A percentile compares a stretch with the other conserved stretches of the same genome.
phyloP scores from a whole-genome alignment of 345 rosid genomes.

The Linum lewisii region DNA sequence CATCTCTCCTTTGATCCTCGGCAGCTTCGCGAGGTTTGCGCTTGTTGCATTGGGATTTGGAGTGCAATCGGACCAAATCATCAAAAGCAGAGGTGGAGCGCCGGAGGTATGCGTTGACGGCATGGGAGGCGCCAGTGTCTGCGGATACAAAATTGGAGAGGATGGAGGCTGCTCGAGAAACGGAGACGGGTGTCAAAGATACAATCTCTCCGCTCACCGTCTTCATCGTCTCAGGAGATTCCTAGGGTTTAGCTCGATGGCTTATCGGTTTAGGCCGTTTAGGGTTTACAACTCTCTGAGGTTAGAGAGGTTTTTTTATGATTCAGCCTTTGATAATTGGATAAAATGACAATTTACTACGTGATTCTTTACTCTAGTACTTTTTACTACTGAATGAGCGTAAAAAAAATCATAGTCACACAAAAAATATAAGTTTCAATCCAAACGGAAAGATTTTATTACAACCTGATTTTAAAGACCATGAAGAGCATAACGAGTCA shows the following conservation, averaged over 20 bases:
- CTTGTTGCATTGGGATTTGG: slow-evolving; percentile 13
- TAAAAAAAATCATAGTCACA: no score
- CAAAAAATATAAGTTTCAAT: no score
- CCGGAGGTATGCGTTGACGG: slow-evolving; percentile 37
- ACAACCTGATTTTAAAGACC: no score
- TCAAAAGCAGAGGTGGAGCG: slow-evolving; percentile 31
- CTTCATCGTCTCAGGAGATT: slow-evolving; percentile 22
- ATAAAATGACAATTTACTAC: no score
- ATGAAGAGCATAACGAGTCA: no score
- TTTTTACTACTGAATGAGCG: no score
- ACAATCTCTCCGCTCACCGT: slow-evolving; percentile 25
- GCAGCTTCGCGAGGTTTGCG: slow-evolving; percentile 8
- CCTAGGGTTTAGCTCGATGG: slow-evolving; percentile 6
- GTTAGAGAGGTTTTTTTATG: no score
- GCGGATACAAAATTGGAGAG: slow-evolving; percentile 35
- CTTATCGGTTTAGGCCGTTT: no score
- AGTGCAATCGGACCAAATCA: slow-evolving; percentile 28
- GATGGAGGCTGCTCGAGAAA: slow-evolving; percentile 30
- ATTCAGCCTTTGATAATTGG: no score
- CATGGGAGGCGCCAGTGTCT: slow-evolving; percentile 41
- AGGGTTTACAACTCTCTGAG: no score
- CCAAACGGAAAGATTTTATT: no score
- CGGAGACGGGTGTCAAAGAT: slow-evolving; percentile 20
- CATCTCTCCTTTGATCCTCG: slow-evolving; percentile 6
- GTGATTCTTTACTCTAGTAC: no score